Base-by-base conservation (phyloP, 2,329 filamentous ascomycete species). In the Tolypocladium album region DNA sequence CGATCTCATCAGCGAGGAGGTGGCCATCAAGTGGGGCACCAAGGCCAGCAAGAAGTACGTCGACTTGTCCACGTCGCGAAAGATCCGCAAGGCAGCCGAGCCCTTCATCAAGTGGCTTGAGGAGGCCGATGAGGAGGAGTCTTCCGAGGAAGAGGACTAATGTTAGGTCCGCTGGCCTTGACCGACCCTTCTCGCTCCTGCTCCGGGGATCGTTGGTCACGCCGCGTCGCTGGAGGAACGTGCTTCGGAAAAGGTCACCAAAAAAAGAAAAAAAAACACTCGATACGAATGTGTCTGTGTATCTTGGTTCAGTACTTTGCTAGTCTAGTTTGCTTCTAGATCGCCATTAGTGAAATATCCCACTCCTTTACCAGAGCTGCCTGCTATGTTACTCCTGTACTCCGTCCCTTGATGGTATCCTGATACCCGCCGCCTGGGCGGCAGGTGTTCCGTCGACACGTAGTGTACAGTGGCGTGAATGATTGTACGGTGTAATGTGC, bases 31-130 rank as follows among this genome's bases (percentile, higher is more conserved):
- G 67, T 99, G 94, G 93, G 93, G 92, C 65, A 83, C 84, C 72
- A 96, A 94, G 82, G 92, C 93, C 61, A 96, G 91, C 85, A 97
- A 96, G 88, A 97, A 97, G 81, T 97, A 97, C 74, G 90, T 95
- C 67, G 93, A 97, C 73, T 76, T 95, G 62, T 73, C 87, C 62
- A 92, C 87, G 63, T 96, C 91, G 78, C 93, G 92, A 82, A 96
- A 95, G 83, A 92, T 97, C 64, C 91, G 92, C 79, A 93, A 95
- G 82, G 89, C 90, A 65, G 92, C 94, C 59, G 89, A 95, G 80
- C 88, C 90, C 65, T 99, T 99, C 84, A 82, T 97, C 70, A 89
- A 87, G 68, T 97, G 92, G 93, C 90, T 97, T 61, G 85, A 90
- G 67, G 90, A 89, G 75, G 92, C 92, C 59, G 89, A 92, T 74